Evolutionary conservation across 768 basidiomycete genomes (phyloP), one percentile per base, ranked within the genome.

Genomic region (Paxillus ammoniavirescens): DNA sequence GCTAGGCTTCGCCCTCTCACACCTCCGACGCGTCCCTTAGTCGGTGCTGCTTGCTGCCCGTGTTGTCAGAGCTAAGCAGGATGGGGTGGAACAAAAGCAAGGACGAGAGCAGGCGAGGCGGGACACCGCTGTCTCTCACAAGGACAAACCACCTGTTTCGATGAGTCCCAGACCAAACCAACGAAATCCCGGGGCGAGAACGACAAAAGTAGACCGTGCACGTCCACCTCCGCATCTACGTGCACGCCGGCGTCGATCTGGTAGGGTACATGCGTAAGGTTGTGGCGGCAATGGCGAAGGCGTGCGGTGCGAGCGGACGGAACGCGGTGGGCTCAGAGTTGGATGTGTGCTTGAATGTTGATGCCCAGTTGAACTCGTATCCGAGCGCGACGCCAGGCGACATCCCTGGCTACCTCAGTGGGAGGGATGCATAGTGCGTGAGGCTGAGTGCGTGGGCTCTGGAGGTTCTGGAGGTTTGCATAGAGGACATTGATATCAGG

Each of bases 11-110:
- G 85, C 88, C 0, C 68, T 91, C 7, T 89, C 89, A 0, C 84
- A 90, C 61, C 76, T 92, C 2, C 82, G 88, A 7, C 86, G 89
- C 43, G 86, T 91, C 0, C 87, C 89, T 8, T 89, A 89, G 59
- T 75, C 92, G 3, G 73, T 79, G 0, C 73, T 81, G 12, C 74
- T 92, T 50, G 88, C 89, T 5, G 71, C 75, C 21, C 75, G 84
- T 8, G 83, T 91, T 2, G 84, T 86, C 10, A 73, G 79, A 41
- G 82, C 83, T 2, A 87, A 87, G 48, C n/a, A n/a, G n/a, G n/a
- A n/a, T n/a, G n/a, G n/a, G n/a, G n/a, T n/a, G n/a, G n/a, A n/a
- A n/a, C n/a, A n/a, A n/a, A 70, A 70, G 3, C 80, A 78, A 56
- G 77, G 82, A 14, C 76, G 82, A 15, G 67, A 71, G 13, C 76